A percentile compares a stretch with the other conserved stretches of the same genome.
phyloP scores from a whole-genome alignment of 2,329 filamentous ascomycete species.

The Knufia fluminis region DNA sequence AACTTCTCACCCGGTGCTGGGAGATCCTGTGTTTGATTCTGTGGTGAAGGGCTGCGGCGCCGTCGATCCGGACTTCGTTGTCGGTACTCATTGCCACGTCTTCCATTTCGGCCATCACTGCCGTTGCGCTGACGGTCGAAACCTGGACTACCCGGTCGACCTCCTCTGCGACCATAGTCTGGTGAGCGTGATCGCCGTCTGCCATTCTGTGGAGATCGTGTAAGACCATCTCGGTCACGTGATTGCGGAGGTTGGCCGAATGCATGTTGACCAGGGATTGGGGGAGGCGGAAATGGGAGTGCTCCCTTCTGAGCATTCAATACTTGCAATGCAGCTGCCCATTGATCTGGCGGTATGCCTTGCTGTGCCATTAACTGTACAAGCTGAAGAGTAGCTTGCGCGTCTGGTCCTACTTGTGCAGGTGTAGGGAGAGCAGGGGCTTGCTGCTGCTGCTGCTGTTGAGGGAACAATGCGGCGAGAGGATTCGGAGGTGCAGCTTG shows the following conservation, averaged over 20 bases:
- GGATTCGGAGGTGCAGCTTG: slow-evolving; percentile 28
- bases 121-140: slow-evolving; percentile 53
- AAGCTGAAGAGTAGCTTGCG: slow-evolving; percentile 63
- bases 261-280: slow-evolving; percentile 27
- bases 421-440: slow-evolving; percentile 25
- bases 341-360: slow-evolving; percentile 69
- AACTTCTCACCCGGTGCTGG: slow-evolving; percentile 56
- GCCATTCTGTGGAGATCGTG: slow-evolving; percentile 55
- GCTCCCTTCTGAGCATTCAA: slow-evolving; percentile 35
- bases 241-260: slow-evolving; percentile 32
- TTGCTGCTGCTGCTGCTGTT: slow-evolving; percentile 22
- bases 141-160: slow-evolving; percentile 58
- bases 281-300: slow-evolving; percentile 25
- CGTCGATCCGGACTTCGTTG: slow-evolving; percentile 71
- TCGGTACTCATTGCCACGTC: slow-evolving; percentile 58
- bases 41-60: slow-evolving; percentile 55
- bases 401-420: slow-evolving; percentile 33
- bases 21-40: slow-evolving; percentile 33
- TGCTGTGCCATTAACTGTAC: slow-evolving; percentile 67
- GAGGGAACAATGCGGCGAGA: slow-evolving; percentile 35
- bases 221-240: slow-evolving; percentile 42
- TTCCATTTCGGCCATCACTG: slow-evolving; percentile 41
- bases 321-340: slow-evolving; percentile 49
- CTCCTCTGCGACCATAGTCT: slow-evolving; percentile 58
- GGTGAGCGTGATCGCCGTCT: slow-evolving; percentile 75